Base-by-base conservation (phyloP, 129 eudicot species). In the Silybum marianum region DNA sequence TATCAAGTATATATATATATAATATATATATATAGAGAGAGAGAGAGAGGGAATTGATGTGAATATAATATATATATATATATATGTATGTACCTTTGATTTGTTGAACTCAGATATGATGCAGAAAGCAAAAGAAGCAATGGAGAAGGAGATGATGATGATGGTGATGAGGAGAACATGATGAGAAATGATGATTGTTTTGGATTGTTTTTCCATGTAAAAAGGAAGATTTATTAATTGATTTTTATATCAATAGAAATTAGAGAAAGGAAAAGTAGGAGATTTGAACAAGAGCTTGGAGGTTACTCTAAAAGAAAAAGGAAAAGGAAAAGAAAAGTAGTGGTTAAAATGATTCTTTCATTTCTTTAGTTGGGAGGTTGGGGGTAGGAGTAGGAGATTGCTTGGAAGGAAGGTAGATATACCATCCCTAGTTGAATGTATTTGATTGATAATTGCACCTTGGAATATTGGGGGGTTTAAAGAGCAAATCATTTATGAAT, bases 91-190 rank as follows among this genome's bases (percentile, higher is more conserved):
- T 84, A 93, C 98, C 94, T 89, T 87, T 30, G 92, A 69, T 87
- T 85, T 87, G 82, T 87, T 94, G 86, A 88, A 71, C 78, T 94
- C 98, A 26, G 95, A 90, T 22, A 91, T 86, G 71, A 94, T 66
- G 85, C 91, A 92, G 12, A 92, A 72, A 26, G 87, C 81, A 81
- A 86, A 89, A 78, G 98, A 89, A 78, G 89, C 68, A 72, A 92
- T 72, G 90, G 78, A 78, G 18, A 88, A 78, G 83, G 68, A 76
- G 80, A 76, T 19, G 68, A 84, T 8, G 10, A 74, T 28, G 76
- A 66, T 34, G 18, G 84, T 23, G 80, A 82, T 69, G 76, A 80
- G 44, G 11, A 78, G 6, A 67, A 84, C 9, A 44, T 26, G n/a
- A 39, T 51, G 80, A 79, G 36, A 74, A 65, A 85, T 70, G 23